Evolutionary conservation across 2,329 filamentous ascomycete genomes (phyloP).

Genomic region (Canariomyces notabilis): DNA sequence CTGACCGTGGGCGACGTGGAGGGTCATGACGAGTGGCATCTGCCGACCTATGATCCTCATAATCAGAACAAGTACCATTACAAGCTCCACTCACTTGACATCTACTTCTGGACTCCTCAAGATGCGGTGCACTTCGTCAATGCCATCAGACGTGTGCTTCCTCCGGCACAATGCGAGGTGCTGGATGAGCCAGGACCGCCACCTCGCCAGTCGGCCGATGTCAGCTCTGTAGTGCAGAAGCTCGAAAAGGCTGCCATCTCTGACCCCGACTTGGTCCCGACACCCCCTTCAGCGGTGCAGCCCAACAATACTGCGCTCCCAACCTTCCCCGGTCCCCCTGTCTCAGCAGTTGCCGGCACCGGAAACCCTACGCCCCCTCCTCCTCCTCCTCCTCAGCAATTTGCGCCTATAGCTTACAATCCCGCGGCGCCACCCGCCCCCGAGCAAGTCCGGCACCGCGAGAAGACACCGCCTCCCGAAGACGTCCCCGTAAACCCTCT

Average conservation of each 20-base stretch:
- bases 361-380: constrained; percentile 26
- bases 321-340: constrained; percentile 39
- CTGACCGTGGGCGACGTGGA: constrained; percentile 54
- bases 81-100: constrained; percentile 66
- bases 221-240: constrained; percentile 68
- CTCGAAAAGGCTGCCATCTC: constrained; percentile 67
- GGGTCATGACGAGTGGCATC: constrained; percentile 63
- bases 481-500: constrained; percentile 59
- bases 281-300: constrained; percentile 39
- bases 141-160: constrained; percentile 60
- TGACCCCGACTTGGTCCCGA: constrained; percentile 43
- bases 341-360: constrained; percentile 29
- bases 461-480: constrained; percentile 74
- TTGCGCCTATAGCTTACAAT: constrained; percentile 68
- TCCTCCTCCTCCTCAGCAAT: constrained; percentile 38
- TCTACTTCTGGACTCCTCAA: constrained; percentile 74
- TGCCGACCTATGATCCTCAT: constrained; percentile 65
- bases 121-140: constrained; percentile 69
- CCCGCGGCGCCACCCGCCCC: constrained; percentile 72
- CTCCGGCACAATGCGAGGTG: constrained; percentile 56
- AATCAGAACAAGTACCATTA: constrained; percentile 78
- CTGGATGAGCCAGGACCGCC: constrained; percentile 57
- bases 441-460: constrained; percentile 64
- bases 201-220: constrained; percentile 38
- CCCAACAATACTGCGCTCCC: constrained; percentile 25